phyloP scores from a whole-genome alignment of 108 stramenopile genomes.

The Discostella pseudostelligera region DNA sequence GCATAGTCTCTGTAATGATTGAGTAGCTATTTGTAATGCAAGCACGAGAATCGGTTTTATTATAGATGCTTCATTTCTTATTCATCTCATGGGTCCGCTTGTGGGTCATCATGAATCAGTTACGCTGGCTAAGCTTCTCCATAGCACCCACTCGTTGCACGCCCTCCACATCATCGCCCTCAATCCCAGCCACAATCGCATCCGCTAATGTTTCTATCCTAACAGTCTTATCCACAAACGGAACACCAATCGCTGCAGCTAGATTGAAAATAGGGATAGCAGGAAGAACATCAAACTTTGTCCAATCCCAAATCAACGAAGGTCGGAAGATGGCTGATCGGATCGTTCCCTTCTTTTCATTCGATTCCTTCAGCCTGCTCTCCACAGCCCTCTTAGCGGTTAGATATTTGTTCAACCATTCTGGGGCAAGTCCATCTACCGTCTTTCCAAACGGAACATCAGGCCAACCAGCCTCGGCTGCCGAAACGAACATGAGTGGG shows the following conservation, averaged over 20 bases:
- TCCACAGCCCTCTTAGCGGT: constrained; percentile 79
- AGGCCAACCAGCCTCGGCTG: constrained; percentile 87
- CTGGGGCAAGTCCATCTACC: constrained; percentile 72
- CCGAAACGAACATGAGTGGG: constrained; percentile 75
- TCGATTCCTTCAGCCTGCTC: constrained; percentile 38
- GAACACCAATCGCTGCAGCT: constrained; percentile 66
- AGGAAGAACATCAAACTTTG: constrained; percentile 65
- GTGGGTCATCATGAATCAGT: too few species aligned
- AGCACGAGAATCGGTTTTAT: too few species aligned
- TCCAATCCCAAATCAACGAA: constrained; percentile 83
- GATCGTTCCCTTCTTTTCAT: constrained; percentile 31
- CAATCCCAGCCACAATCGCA: constrained; percentile 69
- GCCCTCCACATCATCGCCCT: constrained; percentile 45
- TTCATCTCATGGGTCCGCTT: not conserved
- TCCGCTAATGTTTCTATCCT: constrained; percentile 75
- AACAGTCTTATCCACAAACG: constrained; percentile 84
- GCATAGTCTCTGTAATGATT: too few species aligned
- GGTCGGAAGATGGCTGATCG: constrained; percentile 71
- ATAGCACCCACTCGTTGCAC: constrained; percentile 53
- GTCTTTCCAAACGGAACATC: constrained; percentile 63
- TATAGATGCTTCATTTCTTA: not conserved
- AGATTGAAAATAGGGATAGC: constrained; percentile 71
- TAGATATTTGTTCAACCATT: constrained; percentile 71
- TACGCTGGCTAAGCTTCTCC: constrained; percentile 45
- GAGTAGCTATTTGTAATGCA: too few species aligned